Evolutionary conservation across 2,329 filamentous ascomycete genomes (phyloP).

Genomic region (Trichoderma semiorbis): DNA sequence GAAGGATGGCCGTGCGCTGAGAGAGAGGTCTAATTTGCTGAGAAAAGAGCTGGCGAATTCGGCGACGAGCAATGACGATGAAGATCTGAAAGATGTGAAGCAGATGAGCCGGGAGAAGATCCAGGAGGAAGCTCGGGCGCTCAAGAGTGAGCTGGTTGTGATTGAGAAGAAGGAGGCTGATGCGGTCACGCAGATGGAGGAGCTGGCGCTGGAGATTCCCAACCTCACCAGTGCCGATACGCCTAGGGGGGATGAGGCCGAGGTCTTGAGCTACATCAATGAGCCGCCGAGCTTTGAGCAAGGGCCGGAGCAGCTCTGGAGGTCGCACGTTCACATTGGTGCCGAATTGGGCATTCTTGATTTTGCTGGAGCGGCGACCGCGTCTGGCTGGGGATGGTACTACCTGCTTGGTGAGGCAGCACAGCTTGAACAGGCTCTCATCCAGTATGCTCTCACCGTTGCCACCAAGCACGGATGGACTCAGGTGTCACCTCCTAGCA

Average conservation of each 20-base stretch:
- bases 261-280: slow-evolving; percentile 75
- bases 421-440: slow-evolving; percentile 87
- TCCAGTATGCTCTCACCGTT: slow-evolving; percentile 77
- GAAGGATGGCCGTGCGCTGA: slow-evolving; percentile 54
- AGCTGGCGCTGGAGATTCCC: slow-evolving; percentile 73
- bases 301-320: slow-evolving; percentile 45
- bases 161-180: slow-evolving; percentile 61
- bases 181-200: slow-evolving; percentile 63
- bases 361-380: slow-evolving; percentile 75
- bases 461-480: slow-evolving; percentile 74
- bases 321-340: slow-evolving; percentile 84
- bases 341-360: slow-evolving; percentile 84
- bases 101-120: slow-evolving; percentile 48
- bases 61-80: slow-evolving; percentile 43
- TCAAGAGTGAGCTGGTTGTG: slow-evolving; percentile 60
- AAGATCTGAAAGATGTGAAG: slow-evolving; percentile 36
- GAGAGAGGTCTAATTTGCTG: slow-evolving; percentile 64
- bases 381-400: slow-evolving; percentile 97
- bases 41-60: slow-evolving; percentile 53
- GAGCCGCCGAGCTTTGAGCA: slow-evolving; percentile 50
- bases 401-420: slow-evolving; percentile 90
- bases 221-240: slow-evolving; percentile 79
- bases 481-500: slow-evolving; percentile 76
- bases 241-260: slow-evolving; percentile 64
- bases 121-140: slow-evolving; percentile 57